Base-by-base conservation (phyloP, 352 stramenopile species). In the Pythium myriotylum region DNA sequence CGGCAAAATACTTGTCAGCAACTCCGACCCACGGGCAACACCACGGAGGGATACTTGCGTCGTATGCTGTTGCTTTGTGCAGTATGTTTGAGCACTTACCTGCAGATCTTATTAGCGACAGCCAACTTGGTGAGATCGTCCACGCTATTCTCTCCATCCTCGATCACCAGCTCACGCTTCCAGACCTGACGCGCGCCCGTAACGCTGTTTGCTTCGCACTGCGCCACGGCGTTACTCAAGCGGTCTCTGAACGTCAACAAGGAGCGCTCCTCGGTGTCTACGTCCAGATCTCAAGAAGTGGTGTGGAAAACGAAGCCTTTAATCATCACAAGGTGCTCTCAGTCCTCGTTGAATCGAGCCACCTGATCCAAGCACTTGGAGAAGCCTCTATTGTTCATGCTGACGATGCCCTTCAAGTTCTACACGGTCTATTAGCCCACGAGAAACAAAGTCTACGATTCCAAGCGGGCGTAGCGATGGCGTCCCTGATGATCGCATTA, bases 81-180 rank as follows among this genome's bases (percentile, higher is more conserved):
- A 88, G 77, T 33, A 88, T 95, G 76, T 93, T 91, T 54, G 80
- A 89, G 53, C 71, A 72, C 10, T 56, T 93, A n/a, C 79, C 81
- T 13, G 66, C 73, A 13, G 83, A 93, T 48, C 71, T 71, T 20
- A 76, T 94, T 37, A 53, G 72, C 0, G 84, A 93, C 17, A 54
- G 71, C 4, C 78, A 91, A 53, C 76, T 94, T 23, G 68, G 64
- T 14, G 81, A 88, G n/a, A 79, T 94, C 9, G 61, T 94, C 45
- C 75, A 89, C 50, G 73, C 85, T 4, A 71, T 77, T 4, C 45
- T 93, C 47, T 71, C 62, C 19, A 84, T 92, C 47, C 73, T 95
- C 17, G 87, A 95, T 27, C 68, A 89, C 42, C 70, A 82, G 24
- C 88, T 95, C 10, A 77, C 77, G 27, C 72, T 93, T 22, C 70